Evolutionary conservation across 148 eudicot species (phyloP).

Genomic region (Rhododendron simsii): DNA sequence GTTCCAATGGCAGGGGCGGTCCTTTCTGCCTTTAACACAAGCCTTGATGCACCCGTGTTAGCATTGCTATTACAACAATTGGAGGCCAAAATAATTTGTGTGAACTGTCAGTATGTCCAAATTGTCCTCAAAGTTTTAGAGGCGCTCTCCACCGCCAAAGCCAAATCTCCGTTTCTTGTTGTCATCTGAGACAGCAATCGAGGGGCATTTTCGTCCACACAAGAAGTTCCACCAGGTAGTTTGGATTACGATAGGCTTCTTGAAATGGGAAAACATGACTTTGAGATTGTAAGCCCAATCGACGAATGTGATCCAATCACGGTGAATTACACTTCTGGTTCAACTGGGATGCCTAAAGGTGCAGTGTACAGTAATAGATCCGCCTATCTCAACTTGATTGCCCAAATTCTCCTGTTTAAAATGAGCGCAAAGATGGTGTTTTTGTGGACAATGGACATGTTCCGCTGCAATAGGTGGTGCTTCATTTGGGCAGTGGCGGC

Average conservation of each 20-base stretch:
- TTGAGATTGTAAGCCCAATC: slow-evolving; percentile 11
- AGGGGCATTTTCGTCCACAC: no score
- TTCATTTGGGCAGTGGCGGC: slow-evolving; percentile 61
- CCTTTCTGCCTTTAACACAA: slow-evolving; percentile 31
- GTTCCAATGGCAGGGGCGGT: slow-evolving; percentile 41
- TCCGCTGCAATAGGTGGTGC: slow-evolving; percentile 54
- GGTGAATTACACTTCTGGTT: slow-evolving; percentile 37
- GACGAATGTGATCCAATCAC: slow-evolving; percentile 35
- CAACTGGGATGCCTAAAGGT: slow-evolving; percentile 39
- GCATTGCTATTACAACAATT: slow-evolving; percentile 15
- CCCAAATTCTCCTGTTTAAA: slow-evolving; percentile 18
- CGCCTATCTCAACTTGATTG: slow-evolving; percentile 23
- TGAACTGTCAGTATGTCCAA: slow-evolving; percentile 29
- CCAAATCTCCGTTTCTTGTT: slow-evolving; percentile 13
- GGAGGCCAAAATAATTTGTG: slow-evolving; percentile 23
- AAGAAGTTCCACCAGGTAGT: not conserved
- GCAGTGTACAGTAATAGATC: slow-evolving; percentile 39
- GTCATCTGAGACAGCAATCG: slow-evolving; percentile 13
- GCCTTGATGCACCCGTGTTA: slow-evolving; percentile 12
- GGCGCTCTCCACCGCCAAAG: not conserved
- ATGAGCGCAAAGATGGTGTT: slow-evolving; percentile 18
- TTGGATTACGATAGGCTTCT: slow-evolving; percentile 23
- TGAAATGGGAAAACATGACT: slow-evolving; percentile 19
- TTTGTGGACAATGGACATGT: slow-evolving; percentile 45
- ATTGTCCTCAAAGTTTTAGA: slow-evolving; percentile 15